A percentile compares a stretch with the other conserved stretches of the same genome.
Evolutionary conservation across 345 rosid genomes (phyloP).

Genomic region (Bruguiera sexangula): DNA sequence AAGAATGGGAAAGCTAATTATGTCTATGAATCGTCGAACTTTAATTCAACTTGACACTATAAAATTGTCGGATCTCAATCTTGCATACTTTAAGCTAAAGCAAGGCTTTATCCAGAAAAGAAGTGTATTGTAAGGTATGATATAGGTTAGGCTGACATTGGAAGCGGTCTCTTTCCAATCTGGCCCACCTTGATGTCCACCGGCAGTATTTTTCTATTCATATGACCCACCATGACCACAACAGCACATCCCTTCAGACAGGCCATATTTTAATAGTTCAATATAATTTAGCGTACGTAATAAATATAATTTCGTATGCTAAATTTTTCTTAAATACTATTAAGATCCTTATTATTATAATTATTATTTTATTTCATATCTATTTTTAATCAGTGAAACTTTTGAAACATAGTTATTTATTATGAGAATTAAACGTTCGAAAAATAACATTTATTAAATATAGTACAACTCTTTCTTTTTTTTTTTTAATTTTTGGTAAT

Average conservation of each 20-base stretch:
- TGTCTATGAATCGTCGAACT: not conserved
- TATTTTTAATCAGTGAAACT: too few relatives aligned
- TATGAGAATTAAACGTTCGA: too few relatives aligned
- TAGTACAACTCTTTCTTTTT: not conserved
- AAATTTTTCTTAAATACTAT: too few relatives aligned
- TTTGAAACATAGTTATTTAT: too few relatives aligned
- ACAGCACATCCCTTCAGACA: not conserved
- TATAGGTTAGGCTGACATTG: slow-evolving; percentile 15
- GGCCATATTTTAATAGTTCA: not conserved
- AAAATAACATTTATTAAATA: not conserved
- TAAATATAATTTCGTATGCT: not conserved
- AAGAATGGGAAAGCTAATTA: not conserved
- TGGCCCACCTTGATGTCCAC: slow-evolving; percentile 25
- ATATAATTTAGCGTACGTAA: too few relatives aligned
- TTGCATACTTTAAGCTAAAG: slow-evolving; percentile 42
- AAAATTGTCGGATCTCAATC: slow-evolving; percentile 23
- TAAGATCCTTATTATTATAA: too few relatives aligned
- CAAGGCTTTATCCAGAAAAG: slow-evolving; percentile 24
- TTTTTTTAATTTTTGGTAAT: not conserved
- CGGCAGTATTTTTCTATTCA: slow-evolving; percentile 3
- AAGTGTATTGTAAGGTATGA: slow-evolving; percentile 31
- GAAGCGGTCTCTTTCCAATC: not conserved
- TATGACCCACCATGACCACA: slow-evolving; percentile 8
- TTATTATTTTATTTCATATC: too few relatives aligned
- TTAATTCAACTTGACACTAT: slow-evolving; percentile 14